Evolutionary conservation across 805 yeast genomes (phyloP), one percentile per base, ranked within the genome.

Genomic region (Candida verbasci): DNA sequence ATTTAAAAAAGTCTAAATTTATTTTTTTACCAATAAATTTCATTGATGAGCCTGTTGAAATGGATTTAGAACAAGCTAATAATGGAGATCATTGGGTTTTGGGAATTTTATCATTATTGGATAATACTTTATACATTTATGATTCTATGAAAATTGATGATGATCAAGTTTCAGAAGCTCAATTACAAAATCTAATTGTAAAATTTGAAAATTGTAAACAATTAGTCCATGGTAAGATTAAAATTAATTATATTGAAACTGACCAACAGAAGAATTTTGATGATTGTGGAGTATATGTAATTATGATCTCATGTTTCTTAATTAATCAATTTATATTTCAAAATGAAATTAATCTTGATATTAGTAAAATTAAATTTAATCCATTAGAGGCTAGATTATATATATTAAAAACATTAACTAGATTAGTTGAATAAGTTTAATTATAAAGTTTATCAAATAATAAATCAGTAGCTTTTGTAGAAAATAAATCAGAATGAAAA

Each of bases 1-100:
- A 65, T 8, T 49, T 64, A 39, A 46, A 50, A 23, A 42, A 44
- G 34, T 57, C 55, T 54, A 59, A 50, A 39, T 74, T 78, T 45
- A 65, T 84, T 1, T 82, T 85, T 43, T 52, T 82, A 26, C 93
- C 91, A 0, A 63, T 82, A 20, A 84, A 82, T 52, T 82, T 76
- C 50, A 78, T 75, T 41, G 81, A 71, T 31, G 82, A 78, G 37
- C 44, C 47, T n/a, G 28, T 25, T 14, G 50, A 49, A 14, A 29
- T 41, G 1, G 46, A 50, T 50, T 61, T 77, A 28, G 81, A 71
- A 31, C 59, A 60, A 0, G 75, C 72, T 2, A 83, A 76, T 42
- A 79, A 80, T 12, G 93, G 91, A 1, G 78, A 78, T 31, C 93
- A 85, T 56, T 84, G 94, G 93, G 78, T 85, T 1, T 56, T 85